A percentile compares a stretch with the other conserved stretches of the same genome.
These are phyloP conservation scores for Pseudocercospora eumusae DNA, from an alignment of 2,329 filamentous ascomycete genomes.

Conservation along the genomic window DNA sequence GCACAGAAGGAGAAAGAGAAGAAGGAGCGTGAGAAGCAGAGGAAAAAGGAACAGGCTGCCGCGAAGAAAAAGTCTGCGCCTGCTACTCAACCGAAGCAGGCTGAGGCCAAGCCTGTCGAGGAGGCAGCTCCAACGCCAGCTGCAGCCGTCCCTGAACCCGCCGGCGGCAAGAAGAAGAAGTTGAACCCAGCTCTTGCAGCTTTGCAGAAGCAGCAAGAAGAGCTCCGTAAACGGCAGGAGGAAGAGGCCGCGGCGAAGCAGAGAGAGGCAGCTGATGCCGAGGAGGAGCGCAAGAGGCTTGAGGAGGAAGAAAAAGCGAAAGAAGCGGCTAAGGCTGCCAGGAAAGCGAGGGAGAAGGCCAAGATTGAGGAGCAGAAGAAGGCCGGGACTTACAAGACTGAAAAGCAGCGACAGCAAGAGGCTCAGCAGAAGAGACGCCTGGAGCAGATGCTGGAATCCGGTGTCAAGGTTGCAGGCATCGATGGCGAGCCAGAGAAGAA, in stretches of 20 bases:
- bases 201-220: conserved; percentile 81
- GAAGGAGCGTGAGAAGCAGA: conserved; percentile 97
- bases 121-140: conserved; percentile 50
- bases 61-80: conserved; percentile 72
- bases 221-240: conserved; percentile 65
- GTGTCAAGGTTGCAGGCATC: conserved; percentile 62
- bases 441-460: conserved; percentile 80
- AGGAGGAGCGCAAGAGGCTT: conserved; percentile 62
- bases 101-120: conserved; percentile 45
- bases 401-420: conserved; percentile 81
- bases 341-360: conserved; percentile 85
- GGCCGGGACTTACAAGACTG: conserved; percentile 82
- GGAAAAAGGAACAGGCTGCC: conserved; percentile 95
- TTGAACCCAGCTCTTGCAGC: conserved; percentile 70
- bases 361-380: conserved; percentile 84
- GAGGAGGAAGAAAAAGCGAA: conserved; percentile 72
- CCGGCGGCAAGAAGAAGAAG: conserved; percentile 78
- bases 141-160: conserved; percentile 45
- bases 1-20: conserved; percentile 98
- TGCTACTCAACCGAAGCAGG: conserved; percentile 37
- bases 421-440: conserved; percentile 75
- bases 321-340: conserved; percentile 72
- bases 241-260: conserved; percentile 60
- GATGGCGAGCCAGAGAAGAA: conserved; percentile 75
- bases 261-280: conserved; percentile 67